Percentiles rank a stretch among this genome's conserved stretches.
phyloP scores from a whole-genome alignment of 2,329 filamentous ascomycete species.

The Trichoderma polysporum region DNA sequence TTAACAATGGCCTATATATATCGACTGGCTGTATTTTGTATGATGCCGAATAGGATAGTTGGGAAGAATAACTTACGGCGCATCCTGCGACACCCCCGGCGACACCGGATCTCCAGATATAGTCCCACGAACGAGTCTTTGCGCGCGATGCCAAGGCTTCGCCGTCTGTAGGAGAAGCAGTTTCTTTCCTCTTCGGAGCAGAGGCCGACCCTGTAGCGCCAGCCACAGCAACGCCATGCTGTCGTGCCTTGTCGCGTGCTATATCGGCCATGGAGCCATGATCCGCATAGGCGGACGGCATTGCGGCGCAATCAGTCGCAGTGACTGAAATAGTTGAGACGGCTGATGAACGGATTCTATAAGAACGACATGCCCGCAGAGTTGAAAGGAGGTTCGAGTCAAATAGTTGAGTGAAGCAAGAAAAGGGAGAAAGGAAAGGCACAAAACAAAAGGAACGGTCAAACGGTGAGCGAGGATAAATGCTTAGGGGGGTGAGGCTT shows the following conservation, averaged over 20 bases:
- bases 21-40: not conserved
- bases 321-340: not conserved
- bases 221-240: conserved; percentile 28
- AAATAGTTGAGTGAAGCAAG: not conserved
- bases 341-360: not conserved
- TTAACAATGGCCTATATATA: not conserved
- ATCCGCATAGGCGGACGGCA: conserved; percentile 55
- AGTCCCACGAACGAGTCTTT: conserved; percentile 70
- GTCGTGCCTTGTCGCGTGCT: conserved; percentile 38
- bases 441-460: not conserved
- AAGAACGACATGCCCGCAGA: conserved; percentile 19
- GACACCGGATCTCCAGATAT: conserved; percentile 77
- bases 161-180: conserved; percentile 51
- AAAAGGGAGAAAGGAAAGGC: not conserved
- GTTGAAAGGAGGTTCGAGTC: not conserved
- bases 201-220: conserved; percentile 22
- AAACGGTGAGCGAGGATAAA: not conserved
- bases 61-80: conserved; percentile 62
- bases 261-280: conserved; percentile 60
- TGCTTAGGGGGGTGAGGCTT: conserved; percentile 1
- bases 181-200: conserved; percentile 32
- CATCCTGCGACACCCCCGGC: conserved; percentile 91
- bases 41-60: not conserved
- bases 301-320: conserved; percentile 37
- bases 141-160: conserved; percentile 45